Evolutionary conservation across 31 red algal genomes (phyloP), one percentile per base, ranked within the genome.

Genomic region (Endocladia muricata): DNA sequence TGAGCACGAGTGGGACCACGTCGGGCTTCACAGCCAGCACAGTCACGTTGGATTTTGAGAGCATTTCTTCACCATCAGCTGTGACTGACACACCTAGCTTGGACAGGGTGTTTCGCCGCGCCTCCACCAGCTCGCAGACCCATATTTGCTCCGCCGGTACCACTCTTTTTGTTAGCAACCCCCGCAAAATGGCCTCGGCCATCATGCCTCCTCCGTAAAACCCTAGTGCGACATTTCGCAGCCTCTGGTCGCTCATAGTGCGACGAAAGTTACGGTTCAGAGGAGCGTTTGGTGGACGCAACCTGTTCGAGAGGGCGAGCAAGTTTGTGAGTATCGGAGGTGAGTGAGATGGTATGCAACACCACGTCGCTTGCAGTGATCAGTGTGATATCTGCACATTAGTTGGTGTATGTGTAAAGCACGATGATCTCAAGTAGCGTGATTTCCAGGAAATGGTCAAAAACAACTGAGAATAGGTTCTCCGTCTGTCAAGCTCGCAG

Each of bases 191-290:
- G 7, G 95, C 90, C 76, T 91, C 88, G 62, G 85, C 91, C 95
- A 98, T 98, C 81, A 82, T 82, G 4, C 95, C 95, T 21, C 90
- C 95, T 39, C 95, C 95, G 38, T 86, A 74, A 70, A 98, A 98
- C 31, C 95, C 95, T 36, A 98, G 22, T 32, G 19, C 9, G 2
- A 76, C 5, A 42, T 73, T 2, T 28, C 30, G 6, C 30, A 58
- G 32, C 25, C 3, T 58, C 4, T 13, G 25, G 13, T 28, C 55
- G 13, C 55, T 15, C 55, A 58, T 15, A 58, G 32, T 28, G 25
- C 55, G 55, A 58, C 30, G 55, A 58, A 58, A 15, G 55, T 58
- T 58, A n/a, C n/a, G n/a, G n/a, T n/a, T n/a, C n/a, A n/a, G n/a
- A n/a, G n/a, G n/a, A n/a, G n/a, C n/a, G n/a, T n/a, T n/a, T n/a